These are phyloP conservation scores for Fibroporia radiculosa DNA, from an alignment of 768 basidiomycete species.

Conservation along the genomic window DNA sequence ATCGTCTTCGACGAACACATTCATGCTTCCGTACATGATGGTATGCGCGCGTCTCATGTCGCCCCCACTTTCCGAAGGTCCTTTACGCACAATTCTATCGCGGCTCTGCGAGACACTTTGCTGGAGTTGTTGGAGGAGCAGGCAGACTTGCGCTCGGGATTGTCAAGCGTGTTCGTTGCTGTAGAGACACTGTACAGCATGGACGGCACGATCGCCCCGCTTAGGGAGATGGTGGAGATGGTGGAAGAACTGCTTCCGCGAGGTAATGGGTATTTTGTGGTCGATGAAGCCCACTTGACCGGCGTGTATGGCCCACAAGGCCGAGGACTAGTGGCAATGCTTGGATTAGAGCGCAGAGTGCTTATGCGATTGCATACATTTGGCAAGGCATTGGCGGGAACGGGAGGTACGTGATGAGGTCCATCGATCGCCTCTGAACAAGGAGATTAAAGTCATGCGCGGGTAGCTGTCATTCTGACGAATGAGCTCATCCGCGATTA, in stretches of 20 bases:
- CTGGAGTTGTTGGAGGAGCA: conserved; percentile 29
- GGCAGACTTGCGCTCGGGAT: conserved; percentile 30
- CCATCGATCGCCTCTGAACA: not conserved
- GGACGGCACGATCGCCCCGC: conserved; percentile 88
- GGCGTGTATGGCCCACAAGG: conserved; percentile 82
- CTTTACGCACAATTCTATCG: conserved; percentile 71
- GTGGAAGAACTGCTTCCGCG: conserved; percentile 54
- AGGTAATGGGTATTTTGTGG: conserved; percentile 64
- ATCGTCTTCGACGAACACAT: conserved; percentile 82
- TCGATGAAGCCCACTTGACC: conserved; percentile 93
- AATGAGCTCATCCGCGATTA: conserved; percentile 70
- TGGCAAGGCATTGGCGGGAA: conserved; percentile 82
- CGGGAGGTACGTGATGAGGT: conserved; percentile 58
- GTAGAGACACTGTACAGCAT: conserved; percentile 92
- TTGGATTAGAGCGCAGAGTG: conserved; percentile 67
- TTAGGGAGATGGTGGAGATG: conserved; percentile 54
- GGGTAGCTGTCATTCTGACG: conserved; percentile 73
- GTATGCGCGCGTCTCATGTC: conserved; percentile 57
- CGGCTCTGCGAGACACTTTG: conserved; percentile 40
- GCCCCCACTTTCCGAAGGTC: conserved; percentile 27
- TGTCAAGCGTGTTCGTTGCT: conserved; percentile 60
- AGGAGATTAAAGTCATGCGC: not conserved
- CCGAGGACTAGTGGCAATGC: conserved; percentile 59
- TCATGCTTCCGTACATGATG: conserved; percentile 89
- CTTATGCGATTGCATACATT: conserved; percentile 83